Evolutionary conservation across 2,329 filamentous ascomycete genomes (phyloP).

Genomic region (Phyllosticta paracitricarpa): DNA sequence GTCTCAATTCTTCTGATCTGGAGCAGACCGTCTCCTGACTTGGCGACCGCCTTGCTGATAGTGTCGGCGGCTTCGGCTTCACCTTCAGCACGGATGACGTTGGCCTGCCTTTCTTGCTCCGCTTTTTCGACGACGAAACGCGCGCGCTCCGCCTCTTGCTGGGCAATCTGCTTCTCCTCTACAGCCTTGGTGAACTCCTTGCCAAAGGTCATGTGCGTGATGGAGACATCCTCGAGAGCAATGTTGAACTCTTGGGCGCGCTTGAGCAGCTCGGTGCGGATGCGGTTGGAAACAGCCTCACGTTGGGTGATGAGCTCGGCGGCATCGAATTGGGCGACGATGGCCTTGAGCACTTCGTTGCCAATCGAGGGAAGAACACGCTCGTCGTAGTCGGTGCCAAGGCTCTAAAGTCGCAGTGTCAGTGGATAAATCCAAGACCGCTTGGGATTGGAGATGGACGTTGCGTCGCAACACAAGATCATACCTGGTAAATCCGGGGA

Average conservation of each 20-base stretch:
- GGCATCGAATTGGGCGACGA: slow-evolving; percentile 45
- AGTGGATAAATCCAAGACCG: slow-evolving; percentile 5
- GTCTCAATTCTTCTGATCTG: slow-evolving; percentile 97
- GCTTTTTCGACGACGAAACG: slow-evolving; percentile 98
- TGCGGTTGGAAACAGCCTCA: slow-evolving; percentile 91
- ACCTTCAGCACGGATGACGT: slow-evolving; percentile 95
- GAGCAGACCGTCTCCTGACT: slow-evolving; percentile 85
- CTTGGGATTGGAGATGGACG: neutral
- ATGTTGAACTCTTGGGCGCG: slow-evolving; percentile 98
- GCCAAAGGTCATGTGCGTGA: slow-evolving; percentile 99
- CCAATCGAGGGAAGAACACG: slow-evolving; percentile 45
- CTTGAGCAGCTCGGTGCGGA: slow-evolving; percentile 82
- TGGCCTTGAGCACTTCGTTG: slow-evolving; percentile 46
- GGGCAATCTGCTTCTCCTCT: slow-evolving; percentile 99
- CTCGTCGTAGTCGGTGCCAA: slow-evolving; percentile 94
- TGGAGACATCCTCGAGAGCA: slow-evolving; percentile 94
- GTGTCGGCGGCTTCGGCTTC: slow-evolving; percentile 95
- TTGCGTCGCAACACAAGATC: slow-evolving; percentile 15
- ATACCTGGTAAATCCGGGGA: slow-evolving; percentile 96
- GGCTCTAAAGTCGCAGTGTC: slow-evolving; percentile 52
- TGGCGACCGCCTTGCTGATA: slow-evolving; percentile 86
- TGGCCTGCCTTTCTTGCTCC: slow-evolving; percentile 97
- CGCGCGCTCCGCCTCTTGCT: slow-evolving; percentile 95
- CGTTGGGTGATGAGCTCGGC: slow-evolving; percentile 83
- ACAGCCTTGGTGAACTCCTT: slow-evolving; percentile 98